Conservation (phyloP, 805 yeast species). For the Wickerhamiella slavikovae region DNA sequence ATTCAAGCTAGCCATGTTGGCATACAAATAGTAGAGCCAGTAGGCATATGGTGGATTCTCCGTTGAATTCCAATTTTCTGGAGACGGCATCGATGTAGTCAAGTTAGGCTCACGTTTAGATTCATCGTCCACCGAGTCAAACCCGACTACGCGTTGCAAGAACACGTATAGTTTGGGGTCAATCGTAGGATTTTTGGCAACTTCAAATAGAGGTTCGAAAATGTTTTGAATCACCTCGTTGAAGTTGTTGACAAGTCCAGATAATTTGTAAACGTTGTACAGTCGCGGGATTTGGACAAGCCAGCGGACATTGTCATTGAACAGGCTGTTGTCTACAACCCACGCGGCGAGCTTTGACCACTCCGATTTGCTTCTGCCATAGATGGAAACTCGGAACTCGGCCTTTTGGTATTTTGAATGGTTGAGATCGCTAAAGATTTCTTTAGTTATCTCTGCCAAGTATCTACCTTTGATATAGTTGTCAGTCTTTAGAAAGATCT, state of each 20-base stretch:
- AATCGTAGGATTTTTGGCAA: slow-evolving; percentile 57
- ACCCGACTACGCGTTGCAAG: slow-evolving; percentile 86
- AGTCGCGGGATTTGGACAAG: slow-evolving; percentile 85
- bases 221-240: slow-evolving; percentile 59
- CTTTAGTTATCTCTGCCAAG: slow-evolving; percentile 81
- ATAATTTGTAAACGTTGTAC: slow-evolving; percentile 69
- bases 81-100: slow-evolving; percentile 68
- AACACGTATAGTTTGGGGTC: slow-evolving; percentile 86
- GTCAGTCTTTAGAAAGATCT: slow-evolving; percentile 87
- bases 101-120: slow-evolving; percentile 73
- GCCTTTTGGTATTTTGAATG: slow-evolving; percentile 93
- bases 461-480: slow-evolving; percentile 76
- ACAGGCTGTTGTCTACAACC: slow-evolving; percentile 81
- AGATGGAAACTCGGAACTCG: slow-evolving; percentile 85
- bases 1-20: slow-evolving; percentile 72
- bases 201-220: slow-evolving; percentile 80
- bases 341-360: slow-evolving; percentile 93
- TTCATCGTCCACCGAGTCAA: slow-evolving; percentile 97
- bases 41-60: slow-evolving; percentile 96
- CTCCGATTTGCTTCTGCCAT: slow-evolving; percentile 75
- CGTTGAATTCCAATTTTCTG: slow-evolving; percentile 56
- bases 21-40: slow-evolving; percentile 71
- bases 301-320: slow-evolving; percentile 94
- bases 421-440: slow-evolving; percentile 86
- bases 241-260: slow-evolving; percentile 48